Conservation (phyloP, 2,329 filamentous ascomycete species). For the Ophiostoma angusticollis region DNA sequence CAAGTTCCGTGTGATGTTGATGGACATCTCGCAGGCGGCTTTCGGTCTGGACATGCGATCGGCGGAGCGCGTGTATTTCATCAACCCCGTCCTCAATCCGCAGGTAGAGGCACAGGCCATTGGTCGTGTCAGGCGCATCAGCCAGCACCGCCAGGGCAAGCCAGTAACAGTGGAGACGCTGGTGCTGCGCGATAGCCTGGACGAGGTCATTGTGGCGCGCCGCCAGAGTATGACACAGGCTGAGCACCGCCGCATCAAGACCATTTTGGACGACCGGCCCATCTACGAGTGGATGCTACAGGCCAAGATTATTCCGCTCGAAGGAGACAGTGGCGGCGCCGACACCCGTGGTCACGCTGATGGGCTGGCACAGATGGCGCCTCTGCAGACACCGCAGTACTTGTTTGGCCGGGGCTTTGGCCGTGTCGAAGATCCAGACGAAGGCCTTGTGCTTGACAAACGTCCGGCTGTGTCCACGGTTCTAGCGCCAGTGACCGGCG, state of each 20-base stretch:
- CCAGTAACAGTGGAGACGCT: conserved; percentile 83
- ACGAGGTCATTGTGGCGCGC: conserved; percentile 69
- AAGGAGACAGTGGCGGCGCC: conserved; percentile 1
- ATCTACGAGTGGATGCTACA: conserved; percentile 48
- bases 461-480: not conserved
- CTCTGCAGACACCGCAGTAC: conserved; percentile 30
- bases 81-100: conserved; percentile 77
- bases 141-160: conserved; percentile 60
- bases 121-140: conserved; percentile 78
- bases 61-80: conserved; percentile 77
- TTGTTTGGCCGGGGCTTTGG: conserved; percentile 41
- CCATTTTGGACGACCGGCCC: conserved; percentile 42
- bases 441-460: conserved; percentile 23
- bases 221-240: conserved; percentile 61
- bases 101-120: conserved; percentile 82
- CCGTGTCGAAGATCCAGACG: conserved; percentile 29
- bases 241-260: conserved; percentile 43
- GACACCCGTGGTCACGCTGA: conserved; percentile 13
- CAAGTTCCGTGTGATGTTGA: conserved; percentile 63
- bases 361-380: conserved; percentile 35
- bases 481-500: no score
- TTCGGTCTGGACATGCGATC: conserved; percentile 76
- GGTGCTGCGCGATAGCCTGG: conserved; percentile 65
- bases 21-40: conserved; percentile 83
- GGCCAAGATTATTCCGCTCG: conserved; percentile 29